Evolutionary conservation across 768 basidiomycete species (phyloP).

Genomic region (Hypholoma sublateritium): DNA sequence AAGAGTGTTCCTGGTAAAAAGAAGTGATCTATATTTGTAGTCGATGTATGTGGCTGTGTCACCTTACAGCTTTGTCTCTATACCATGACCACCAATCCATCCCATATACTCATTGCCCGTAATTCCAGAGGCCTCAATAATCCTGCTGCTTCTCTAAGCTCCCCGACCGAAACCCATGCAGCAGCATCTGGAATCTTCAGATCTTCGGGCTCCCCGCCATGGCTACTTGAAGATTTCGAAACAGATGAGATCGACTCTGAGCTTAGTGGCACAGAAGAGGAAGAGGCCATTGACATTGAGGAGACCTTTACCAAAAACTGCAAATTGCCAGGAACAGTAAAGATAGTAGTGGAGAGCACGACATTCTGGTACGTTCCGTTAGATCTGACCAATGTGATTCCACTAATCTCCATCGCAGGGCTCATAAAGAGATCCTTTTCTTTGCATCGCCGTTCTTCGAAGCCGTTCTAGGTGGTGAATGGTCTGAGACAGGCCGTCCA

Average conservation of each 20-base stretch:
- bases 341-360: conserved; percentile 85
- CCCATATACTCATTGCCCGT: conserved; percentile 86
- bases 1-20: conserved; percentile 19
- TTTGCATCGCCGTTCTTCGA: conserved; percentile 97
- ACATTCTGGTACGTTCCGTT: conserved; percentile 77
- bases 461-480: conserved; percentile 85
- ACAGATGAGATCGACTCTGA: conserved; percentile 69
- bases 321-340: conserved; percentile 81
- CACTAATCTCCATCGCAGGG: conserved; percentile 45
- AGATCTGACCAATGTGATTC: background rate
- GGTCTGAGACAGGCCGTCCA: conserved; percentile 86
- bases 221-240: conserved; percentile 78
- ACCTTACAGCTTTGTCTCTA: conserved; percentile 3
- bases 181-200: conserved; percentile 84
- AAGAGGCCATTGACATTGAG: conserved; percentile 77
- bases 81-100: conserved; percentile 71
- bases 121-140: conserved; percentile 77
- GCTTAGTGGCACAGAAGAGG: conserved; percentile 63
- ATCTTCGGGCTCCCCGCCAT: conserved; percentile 76
- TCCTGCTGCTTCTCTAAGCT: conserved; percentile 78
- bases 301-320: conserved; percentile 71
- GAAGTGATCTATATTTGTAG: conserved; percentile 13
- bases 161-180: conserved; percentile 86
- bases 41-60: conserved; percentile 22
- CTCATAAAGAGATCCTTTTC: conserved; percentile 87